These are phyloP conservation scores for Emericellopsis cladophorae DNA, from an alignment of 2,329 filamentous ascomycete species.

Conservation along the genomic window DNA sequence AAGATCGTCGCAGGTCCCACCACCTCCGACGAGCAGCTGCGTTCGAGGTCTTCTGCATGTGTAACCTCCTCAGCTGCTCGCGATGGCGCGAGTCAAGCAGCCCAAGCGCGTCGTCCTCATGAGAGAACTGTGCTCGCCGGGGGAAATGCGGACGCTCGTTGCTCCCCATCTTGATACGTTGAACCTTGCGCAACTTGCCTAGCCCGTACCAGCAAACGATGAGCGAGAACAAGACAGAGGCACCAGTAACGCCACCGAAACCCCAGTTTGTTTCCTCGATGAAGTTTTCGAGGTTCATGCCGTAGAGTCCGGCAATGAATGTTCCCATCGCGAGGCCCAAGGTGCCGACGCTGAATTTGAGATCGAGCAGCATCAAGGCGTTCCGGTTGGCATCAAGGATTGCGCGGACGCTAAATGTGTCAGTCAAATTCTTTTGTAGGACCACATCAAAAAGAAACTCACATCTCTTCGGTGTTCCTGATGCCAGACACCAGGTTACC, in stretches of 20 bases:
- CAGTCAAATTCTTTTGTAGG: constrained; percentile 4
- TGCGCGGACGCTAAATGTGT: constrained; percentile 62
- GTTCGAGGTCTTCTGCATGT: constrained; percentile 30
- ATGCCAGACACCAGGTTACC: constrained; percentile 90
- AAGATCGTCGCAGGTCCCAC: constrained; percentile 2
- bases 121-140: constrained; percentile 25
- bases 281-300: constrained; percentile 98
- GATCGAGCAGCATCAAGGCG: constrained; percentile 89
- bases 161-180: constrained; percentile 72
- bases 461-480: constrained; percentile 97
- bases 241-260: constrained; percentile 61
- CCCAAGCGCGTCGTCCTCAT: constrained; percentile 34
- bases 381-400: constrained; percentile 98
- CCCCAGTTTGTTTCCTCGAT: constrained; percentile 88
- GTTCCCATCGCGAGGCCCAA: constrained; percentile 90
- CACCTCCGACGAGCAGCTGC: constrained; percentile 20
- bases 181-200: constrained; percentile 69
- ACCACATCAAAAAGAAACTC: constrained; percentile 20
- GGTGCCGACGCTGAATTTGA: constrained; percentile 92
- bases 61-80: constrained; percentile 39
- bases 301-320: constrained; percentile 95
- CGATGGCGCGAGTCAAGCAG: constrained; percentile 40
- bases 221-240: constrained; percentile 60
- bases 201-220: constrained; percentile 77
- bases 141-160: constrained; percentile 25